These are phyloP conservation scores for Thozetella sp. DNA, from an alignment of 495 filamentous ascomycete species.

Conservation along the genomic window DNA sequence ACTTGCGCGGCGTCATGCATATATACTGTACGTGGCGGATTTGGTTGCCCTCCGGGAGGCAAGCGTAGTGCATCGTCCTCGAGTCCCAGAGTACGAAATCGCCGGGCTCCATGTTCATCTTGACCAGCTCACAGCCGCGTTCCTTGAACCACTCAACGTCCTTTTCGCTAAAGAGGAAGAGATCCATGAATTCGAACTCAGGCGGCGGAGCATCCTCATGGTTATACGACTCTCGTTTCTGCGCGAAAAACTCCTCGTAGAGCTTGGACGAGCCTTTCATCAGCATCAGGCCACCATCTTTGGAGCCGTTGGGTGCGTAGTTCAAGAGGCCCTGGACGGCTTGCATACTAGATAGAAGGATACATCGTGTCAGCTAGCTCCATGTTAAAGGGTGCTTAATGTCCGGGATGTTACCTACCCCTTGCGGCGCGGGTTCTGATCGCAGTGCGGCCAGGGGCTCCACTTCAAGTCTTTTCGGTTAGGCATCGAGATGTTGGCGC, in stretches of 20 bases:
- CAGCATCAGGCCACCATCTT: neutral
- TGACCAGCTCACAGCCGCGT: neutral
- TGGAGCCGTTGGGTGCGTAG: neutral
- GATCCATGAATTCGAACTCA: neutral
- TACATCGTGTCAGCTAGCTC: neutral
- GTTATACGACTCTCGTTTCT: neutral
- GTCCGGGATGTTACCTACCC: neutral
- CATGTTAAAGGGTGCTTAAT: neutral
- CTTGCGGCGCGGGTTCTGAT: neutral
- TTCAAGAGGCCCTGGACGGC: neutral
- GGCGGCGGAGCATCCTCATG: neutral
- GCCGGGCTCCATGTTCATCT: neutral
- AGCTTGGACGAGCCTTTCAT: constrained; percentile 3
- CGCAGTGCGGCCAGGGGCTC: constrained; percentile 2
- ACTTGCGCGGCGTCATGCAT: neutral
- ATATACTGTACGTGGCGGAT: constrained; percentile 1
- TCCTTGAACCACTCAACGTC: neutral
- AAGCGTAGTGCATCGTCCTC: neutral
- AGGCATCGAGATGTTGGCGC: neutral
- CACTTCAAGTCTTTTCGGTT: neutral
- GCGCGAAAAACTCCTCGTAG: neutral
- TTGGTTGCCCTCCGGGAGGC: neutral
- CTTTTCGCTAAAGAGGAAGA: neutral
- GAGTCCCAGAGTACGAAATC: neutral
- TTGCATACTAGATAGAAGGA: neutral